Evolutionary conservation across 2,329 filamentous ascomycete species (phyloP).

Genomic region (Chaetomiaceae sp.): DNA sequence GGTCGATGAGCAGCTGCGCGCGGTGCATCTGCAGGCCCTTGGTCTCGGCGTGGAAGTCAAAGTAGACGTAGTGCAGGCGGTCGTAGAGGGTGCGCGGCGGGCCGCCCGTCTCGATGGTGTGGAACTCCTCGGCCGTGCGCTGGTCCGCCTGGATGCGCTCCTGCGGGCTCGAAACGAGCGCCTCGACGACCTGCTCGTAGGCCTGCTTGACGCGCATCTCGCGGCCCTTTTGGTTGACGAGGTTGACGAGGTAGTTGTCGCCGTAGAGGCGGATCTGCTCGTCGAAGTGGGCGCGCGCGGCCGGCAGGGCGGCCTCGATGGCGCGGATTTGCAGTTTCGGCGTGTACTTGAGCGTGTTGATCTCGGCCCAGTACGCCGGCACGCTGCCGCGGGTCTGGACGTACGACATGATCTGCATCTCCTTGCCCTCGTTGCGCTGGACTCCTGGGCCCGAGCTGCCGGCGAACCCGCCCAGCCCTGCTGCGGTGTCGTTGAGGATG

Average conservation of each 20-base stretch:
- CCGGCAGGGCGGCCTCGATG: slow-evolving; percentile 72
- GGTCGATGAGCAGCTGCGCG: slow-evolving; percentile 79
- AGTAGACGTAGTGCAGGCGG: slow-evolving; percentile 91
- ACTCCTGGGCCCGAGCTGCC: slow-evolving; percentile 62
- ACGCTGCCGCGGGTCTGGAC: slow-evolving; percentile 96
- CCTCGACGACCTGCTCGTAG: slow-evolving; percentile 84
- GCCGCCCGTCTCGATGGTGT: slow-evolving; percentile 62
- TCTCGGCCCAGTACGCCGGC: slow-evolving; percentile 91
- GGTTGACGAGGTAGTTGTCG: slow-evolving; percentile 94
- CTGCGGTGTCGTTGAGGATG: slow-evolving; percentile 76
- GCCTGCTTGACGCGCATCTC: slow-evolving; percentile 86
- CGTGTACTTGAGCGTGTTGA: slow-evolving; percentile 88
- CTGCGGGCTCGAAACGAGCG: slow-evolving; percentile 63
- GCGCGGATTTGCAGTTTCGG: slow-evolving; percentile 85
- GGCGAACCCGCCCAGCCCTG: slow-evolving; percentile 73
- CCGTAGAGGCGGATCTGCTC: slow-evolving; percentile 93
- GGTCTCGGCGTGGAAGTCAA: slow-evolving; percentile 97
- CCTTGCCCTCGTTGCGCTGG: slow-evolving; percentile 66
- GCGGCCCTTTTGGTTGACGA: slow-evolving; percentile 93
- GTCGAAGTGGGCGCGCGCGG: slow-evolving; percentile 81
- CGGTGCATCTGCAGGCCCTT: slow-evolving; percentile 93
- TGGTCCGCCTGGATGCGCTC: slow-evolving; percentile 63
- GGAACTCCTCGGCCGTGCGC: slow-evolving; percentile 75
- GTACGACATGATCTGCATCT: slow-evolving; percentile 87
- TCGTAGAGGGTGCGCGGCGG: slow-evolving; percentile 58